Percentiles rank a stretch among this genome's conserved stretches.
phyloP scores from a whole-genome alignment of 345 rosid genomes.

The Ceriops tagal region DNA sequence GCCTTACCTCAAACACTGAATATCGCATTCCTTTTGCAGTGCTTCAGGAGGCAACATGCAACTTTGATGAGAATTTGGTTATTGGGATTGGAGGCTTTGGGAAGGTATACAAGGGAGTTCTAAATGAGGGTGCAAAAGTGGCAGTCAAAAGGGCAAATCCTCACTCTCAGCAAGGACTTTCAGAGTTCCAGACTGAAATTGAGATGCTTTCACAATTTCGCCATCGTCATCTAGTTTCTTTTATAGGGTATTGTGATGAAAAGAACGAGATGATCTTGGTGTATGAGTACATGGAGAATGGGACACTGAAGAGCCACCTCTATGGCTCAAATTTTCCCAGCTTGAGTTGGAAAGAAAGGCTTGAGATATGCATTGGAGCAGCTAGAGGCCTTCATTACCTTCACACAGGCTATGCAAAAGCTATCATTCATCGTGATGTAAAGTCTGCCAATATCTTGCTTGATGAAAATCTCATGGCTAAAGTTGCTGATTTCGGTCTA shows the following conservation, averaged over 20 bases:
- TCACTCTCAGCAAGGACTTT: conserved; percentile 69
- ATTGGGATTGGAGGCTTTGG: conserved; percentile 85
- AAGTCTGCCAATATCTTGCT: conserved; percentile 2
- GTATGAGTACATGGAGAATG: conserved; percentile 78
- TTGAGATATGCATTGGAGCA: background rate
- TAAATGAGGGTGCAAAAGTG: conserved; percentile 55
- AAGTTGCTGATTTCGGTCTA: conserved; percentile 10
- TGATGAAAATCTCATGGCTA: conserved; percentile 2
- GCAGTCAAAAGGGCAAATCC: conserved; percentile 80
- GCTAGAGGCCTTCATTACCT: conserved; percentile 5
- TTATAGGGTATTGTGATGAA: conserved; percentile 81
- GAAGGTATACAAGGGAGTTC: conserved; percentile 64
- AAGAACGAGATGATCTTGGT: conserved; percentile 71
- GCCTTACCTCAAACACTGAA: conserved; percentile 39
- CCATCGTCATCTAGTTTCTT: conserved; percentile 74
- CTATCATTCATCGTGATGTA: background rate
- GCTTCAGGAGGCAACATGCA: conserved; percentile 67
- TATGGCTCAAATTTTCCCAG: conserved; percentile 57
- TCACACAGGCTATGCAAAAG: conserved; percentile 3
- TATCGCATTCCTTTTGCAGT: conserved; percentile 50
- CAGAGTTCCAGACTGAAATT: conserved; percentile 74
- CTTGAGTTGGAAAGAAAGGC: conserved; percentile 21
- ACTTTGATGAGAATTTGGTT: conserved; percentile 60
- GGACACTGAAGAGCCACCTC: conserved; percentile 64
- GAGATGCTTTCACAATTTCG: conserved; percentile 80